Base-by-base conservation (phyloP, 176 grass and related monocot genomes). In the Echinochloa phyllopogon region DNA sequence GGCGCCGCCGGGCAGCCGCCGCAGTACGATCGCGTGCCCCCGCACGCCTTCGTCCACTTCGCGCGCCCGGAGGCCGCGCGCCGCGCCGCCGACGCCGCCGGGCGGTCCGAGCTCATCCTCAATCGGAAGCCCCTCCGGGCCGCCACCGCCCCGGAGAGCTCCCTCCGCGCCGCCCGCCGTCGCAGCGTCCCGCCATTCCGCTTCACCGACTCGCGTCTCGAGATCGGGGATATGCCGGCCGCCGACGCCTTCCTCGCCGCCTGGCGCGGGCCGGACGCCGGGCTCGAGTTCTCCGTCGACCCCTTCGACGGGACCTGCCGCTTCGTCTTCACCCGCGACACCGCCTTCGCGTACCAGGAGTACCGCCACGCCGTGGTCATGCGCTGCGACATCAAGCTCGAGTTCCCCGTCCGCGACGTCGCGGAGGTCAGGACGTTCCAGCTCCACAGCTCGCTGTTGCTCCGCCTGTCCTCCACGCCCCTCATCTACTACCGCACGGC, bases 41-140 rank as follows among this genome's bases (percentile, higher is more conserved):
- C 96, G 2, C 95, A 97, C 83, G 95, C 90, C 3, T 97, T 97
- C 72, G 96, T 98, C 72, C 93, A 98, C 82, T 98, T 95, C 50
- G 89, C 87, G 47, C 69, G 61, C n/a, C 85, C 83, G 12, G 91
- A 90, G 18, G 88, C 29, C 20, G 91, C 89, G n/a, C 94, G 80
- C 72, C 85, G 83, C 39, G 91, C 93, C 37, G 59, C 77, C 40
- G 76, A 95, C 59, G 78, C 79, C 3, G 85, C 91, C 0, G 91
- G 96, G 3, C 81, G 55, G 49, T 90, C 65, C 23, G 87, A 91
- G 40, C 89, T 98, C 49, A 11, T 93, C 40, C 64, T 92, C 44
- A 16, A 49, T 20, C 44, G 75, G 65, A 74, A 42, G 50, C 60
- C 81, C 24, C 91, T 98, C 49, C 78, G 87, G 13, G 85, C 55